A percentile compares a stretch with the other conserved stretches of the same genome.
Conservation (phyloP, 495 filamentous ascomycete species). For the Cryomyces minteri region DNA sequence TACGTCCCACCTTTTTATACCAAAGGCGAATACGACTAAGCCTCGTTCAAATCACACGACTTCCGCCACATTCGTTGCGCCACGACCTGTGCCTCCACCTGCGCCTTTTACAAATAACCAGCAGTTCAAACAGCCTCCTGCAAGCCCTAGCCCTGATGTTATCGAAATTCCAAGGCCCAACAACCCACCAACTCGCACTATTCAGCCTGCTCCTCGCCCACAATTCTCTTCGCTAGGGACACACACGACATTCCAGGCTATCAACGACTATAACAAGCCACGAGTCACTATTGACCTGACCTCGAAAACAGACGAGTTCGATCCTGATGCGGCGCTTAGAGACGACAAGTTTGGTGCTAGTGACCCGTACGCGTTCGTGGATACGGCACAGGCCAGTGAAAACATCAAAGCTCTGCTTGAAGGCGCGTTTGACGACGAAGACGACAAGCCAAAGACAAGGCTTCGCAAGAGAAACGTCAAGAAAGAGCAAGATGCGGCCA, state of each 20-base stretch:
- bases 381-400: conserved; percentile 56
- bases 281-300: conserved; percentile 8
- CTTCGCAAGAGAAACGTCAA: conserved; percentile 27
- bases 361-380: conserved; percentile 53
- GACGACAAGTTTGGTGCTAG: conserved; percentile 19
- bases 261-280: conserved; percentile 2
- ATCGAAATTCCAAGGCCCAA: conserved; percentile 15
- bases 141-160: conserved; percentile 1
- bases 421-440: conserved; percentile 71
- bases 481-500: conserved; percentile 23
- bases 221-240: conserved; percentile 15
- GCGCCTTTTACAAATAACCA: too few relatives aligned
- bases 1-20: too few relatives aligned
- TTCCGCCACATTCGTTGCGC: too few relatives aligned
- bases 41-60: too few relatives aligned
- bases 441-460: conserved; percentile 33
- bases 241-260: conserved; percentile 12
- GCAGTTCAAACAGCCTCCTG: neutral
- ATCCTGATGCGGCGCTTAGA: conserved; percentile 20
- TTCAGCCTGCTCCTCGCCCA: conserved; percentile 10
- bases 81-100: too few relatives aligned
- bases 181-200: conserved; percentile 6
- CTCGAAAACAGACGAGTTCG: conserved; percentile 13
- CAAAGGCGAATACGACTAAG: too few relatives aligned
- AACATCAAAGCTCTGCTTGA: conserved; percentile 79